Percentiles rank a stretch among this genome's conserved stretches.
Conservation (phyloP, 2,329 filamentous ascomycete genomes). For the Mariannaea sp. region DNA sequence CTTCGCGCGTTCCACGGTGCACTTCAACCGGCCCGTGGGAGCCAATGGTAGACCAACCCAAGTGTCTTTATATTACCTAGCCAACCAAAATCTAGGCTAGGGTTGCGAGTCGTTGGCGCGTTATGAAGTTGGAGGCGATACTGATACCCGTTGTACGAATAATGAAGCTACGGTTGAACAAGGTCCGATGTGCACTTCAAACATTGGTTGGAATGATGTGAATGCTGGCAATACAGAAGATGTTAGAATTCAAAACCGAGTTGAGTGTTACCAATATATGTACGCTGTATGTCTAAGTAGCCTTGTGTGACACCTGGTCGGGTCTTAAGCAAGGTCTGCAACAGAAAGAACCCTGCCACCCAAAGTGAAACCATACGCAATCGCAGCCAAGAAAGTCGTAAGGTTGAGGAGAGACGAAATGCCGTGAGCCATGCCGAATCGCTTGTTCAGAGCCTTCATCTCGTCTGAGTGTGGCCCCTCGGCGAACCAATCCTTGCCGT, state of each 20-base stretch:
- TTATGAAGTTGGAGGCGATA: constrained; percentile 25
- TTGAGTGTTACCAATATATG: constrained; percentile 23
- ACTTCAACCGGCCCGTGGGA: constrained; percentile 17
- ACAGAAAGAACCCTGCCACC: constrained; percentile 62
- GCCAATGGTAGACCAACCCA: constrained; percentile 9
- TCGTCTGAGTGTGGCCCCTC: constrained; percentile 78
- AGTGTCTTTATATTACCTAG: background rate
- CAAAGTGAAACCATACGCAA: constrained; percentile 80
- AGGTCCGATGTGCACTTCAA: constrained; percentile 16
- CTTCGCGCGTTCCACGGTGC: constrained; percentile 47
- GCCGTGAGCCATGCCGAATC: constrained; percentile 80
- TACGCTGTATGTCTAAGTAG: constrained; percentile 18
- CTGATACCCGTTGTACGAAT: constrained; percentile 35
- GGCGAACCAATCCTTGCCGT: constrained; percentile 87
- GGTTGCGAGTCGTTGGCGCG: constrained; percentile 21
- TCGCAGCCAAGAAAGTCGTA: constrained; percentile 66
- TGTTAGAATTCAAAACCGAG: background rate
- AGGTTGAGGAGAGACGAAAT: constrained; percentile 81
- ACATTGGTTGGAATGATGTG: constrained; percentile 13
- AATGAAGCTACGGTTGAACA: constrained; percentile 29
- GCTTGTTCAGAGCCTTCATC: constrained; percentile 80
- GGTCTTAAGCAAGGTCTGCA: constrained; percentile 34
- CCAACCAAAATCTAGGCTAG: background rate
- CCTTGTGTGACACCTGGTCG: constrained; percentile 8
- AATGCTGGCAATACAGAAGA: background rate